Base-by-base conservation (phyloP, 257 asterid genomes). In the Coffea eugenioides region DNA sequence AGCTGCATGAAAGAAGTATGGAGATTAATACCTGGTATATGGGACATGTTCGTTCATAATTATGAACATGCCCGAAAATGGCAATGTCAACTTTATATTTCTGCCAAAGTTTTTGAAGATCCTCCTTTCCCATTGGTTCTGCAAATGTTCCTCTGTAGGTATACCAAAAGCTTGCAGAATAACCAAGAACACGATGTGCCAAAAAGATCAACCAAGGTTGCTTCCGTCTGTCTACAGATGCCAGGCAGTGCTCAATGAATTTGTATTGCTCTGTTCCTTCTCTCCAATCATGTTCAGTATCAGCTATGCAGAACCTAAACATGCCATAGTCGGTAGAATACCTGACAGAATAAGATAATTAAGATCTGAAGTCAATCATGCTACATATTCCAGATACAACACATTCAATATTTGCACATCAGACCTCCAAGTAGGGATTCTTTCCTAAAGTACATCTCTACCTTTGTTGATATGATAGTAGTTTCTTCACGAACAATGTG, bases 71-170 rank as follows among this genome's bases (percentile, higher is more conserved):
- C 36, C 98, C 97, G 2, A 78, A 94, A 76, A 94, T 77, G 65
- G 97, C 98, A 46, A 94, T 88, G 75, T 94, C 97, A 12, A 94
- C 97, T 86, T 90, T 94, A 76, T 94, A 88, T 88, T 91, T 94
- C 85, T 94, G 98, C 98, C 98, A 94, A 4, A 94, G 96, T 67
- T 87, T 94, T 75, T 91, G 98, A 76, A 94, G 98, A 85, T 87
- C 87, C 5, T 93, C 95, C 85, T 92, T 87, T 48, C 98, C 98
- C 98, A 92, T 92, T 31, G 97, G 97, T 76, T 94, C 98, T 14
- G 84, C 94, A 83, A 90, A 94, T 13, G 97, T 88, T 75, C 98
- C 98, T 79, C 87, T 82, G 10, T 62, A 25, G 4, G 91, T 93
- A 14, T 94, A 92, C 25, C 23, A 86, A 34, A 56, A 81, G 3